Evolutionary conservation across 108 stramenopile genomes (phyloP).

Genomic region (Fragilariopsis cylindrus): DNA sequence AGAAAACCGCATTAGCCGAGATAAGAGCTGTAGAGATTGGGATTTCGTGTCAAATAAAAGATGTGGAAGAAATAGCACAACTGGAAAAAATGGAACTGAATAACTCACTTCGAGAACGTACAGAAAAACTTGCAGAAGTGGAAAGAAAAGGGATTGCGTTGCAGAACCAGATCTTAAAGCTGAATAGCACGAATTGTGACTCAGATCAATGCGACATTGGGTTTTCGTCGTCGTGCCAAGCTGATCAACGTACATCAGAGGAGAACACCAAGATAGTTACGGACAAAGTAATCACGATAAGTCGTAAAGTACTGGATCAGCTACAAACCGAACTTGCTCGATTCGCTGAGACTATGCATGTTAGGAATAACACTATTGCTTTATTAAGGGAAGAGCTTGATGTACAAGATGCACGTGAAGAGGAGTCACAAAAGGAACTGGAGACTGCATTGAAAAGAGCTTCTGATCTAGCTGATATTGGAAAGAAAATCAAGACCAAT

Average conservation of each 20-base stretch:
- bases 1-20: constrained; percentile 30
- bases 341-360: constrained; percentile 33
- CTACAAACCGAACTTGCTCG: constrained; percentile 41
- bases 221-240: neutral
- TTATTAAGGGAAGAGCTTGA: constrained; percentile 26
- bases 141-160: constrained; percentile 12
- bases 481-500: neutral
- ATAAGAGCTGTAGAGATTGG: constrained; percentile 35
- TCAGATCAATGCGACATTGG: neutral
- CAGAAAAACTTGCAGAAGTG: constrained; percentile 1
- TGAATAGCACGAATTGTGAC: constrained; percentile 3
- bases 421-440: constrained; percentile 35
- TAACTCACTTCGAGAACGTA: neutral
- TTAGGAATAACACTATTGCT: constrained; percentile 42
- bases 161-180: constrained; percentile 18
- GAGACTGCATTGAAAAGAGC: constrained; percentile 24
- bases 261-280: constrained; percentile 5
- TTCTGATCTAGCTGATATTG: neutral
- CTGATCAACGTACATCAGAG: neutral
- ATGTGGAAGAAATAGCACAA: constrained; percentile 23
- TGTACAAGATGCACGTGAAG: constrained; percentile 30
- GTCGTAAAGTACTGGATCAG: constrained; percentile 26
- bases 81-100: constrained; percentile 7
- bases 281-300: constrained; percentile 23
- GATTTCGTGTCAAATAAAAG: constrained; percentile 37